Conservation (phyloP, 306 rosid species). For the Corylus heterophylla region DNA sequence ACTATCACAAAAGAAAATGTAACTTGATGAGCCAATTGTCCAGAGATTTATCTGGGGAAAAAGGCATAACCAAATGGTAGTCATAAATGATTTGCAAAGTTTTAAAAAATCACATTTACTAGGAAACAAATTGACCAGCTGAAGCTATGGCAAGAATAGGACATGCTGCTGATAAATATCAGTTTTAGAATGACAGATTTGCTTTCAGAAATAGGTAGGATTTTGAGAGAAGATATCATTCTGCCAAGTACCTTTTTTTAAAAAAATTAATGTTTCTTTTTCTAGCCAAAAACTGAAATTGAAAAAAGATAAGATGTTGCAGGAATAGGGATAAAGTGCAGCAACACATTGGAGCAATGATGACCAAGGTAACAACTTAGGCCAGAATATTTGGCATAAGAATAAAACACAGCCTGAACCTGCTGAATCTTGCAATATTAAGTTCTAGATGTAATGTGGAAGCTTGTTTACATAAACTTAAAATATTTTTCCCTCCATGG, state of each 20-base stretch:
- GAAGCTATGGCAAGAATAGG: not conserved
- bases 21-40: not conserved
- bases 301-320: not conserved
- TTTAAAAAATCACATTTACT: not conserved
- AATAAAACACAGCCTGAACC: not conserved
- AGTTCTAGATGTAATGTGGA: not conserved
- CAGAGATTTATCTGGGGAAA: not conserved
- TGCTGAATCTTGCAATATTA: not conserved
- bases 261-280: no score
- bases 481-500: not conserved
- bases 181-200: not conserved
- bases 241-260: not conserved
- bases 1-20: slow-evolving; percentile 1
- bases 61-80: not conserved
- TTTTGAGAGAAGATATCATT: not conserved
- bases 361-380: not conserved
- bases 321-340: not conserved
- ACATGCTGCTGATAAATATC: not conserved
- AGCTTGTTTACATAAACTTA: not conserved
- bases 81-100: not conserved
- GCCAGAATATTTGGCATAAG: not conserved
- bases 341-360: not conserved
- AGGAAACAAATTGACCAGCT: not conserved
- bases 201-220: not conserved
- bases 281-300: no score